Percentiles rank a stretch among this genome's conserved stretches.
Evolutionary conservation across 1,284 basidiomycete species (phyloP).

Genomic region (Salmacisia buchloeana): DNA sequence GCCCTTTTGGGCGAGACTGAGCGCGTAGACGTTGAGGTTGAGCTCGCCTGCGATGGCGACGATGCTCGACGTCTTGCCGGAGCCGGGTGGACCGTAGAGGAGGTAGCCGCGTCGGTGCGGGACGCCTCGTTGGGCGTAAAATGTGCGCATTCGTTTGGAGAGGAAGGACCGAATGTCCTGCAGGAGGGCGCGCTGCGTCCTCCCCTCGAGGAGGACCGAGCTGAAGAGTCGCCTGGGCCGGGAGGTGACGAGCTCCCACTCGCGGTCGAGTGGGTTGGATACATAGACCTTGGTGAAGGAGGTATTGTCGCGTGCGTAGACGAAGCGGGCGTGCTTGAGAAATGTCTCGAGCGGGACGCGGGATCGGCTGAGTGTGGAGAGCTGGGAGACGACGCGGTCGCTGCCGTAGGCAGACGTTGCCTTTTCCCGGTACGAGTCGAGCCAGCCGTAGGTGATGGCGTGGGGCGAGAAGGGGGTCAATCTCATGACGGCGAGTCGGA

Average conservation of each 20-base stretch:
- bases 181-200: slow-evolving; percentile 74
- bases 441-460: slow-evolving; percentile 5
- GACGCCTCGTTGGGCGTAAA: slow-evolving; percentile 63
- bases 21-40: slow-evolving; percentile 84
- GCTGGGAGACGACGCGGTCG: not conserved
- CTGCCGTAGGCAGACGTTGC: not conserved
- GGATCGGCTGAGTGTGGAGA: not conserved
- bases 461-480: not conserved
- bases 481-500: not conserved
- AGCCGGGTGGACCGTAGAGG: slow-evolving; percentile 90
- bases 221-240: not conserved
- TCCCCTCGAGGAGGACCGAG: slow-evolving; percentile 72
- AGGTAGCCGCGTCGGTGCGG: slow-evolving; percentile 95
- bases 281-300: not conserved
- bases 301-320: not conserved
- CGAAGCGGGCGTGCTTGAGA: slow-evolving; percentile 2
- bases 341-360: not conserved
- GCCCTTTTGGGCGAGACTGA: slow-evolving; percentile 93
- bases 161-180: slow-evolving; percentile 78
- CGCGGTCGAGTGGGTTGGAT: not conserved
- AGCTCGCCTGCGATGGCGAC: slow-evolving; percentile 89
- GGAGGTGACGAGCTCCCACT: not conserved
- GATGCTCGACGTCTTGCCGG: slow-evolving; percentile 97
- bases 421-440: not conserved
- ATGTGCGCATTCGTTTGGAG: slow-evolving; percentile 13